phyloP scores from a whole-genome alignment of 192 early-diverging fungal species.

The Chytriomyces sp. region DNA sequence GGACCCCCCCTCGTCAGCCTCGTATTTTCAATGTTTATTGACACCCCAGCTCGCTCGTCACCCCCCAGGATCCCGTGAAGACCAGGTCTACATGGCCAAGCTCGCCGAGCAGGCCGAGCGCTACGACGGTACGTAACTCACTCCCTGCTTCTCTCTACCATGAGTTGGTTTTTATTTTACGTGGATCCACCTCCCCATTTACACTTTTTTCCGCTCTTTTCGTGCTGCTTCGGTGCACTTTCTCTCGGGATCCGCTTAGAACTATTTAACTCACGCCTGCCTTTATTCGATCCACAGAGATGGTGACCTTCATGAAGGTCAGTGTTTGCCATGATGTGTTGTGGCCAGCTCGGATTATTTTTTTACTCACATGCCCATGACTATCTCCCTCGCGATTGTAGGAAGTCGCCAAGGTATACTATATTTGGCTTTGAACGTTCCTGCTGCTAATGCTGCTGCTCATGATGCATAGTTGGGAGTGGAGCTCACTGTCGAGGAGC shows the following conservation, averaged over 20 bases:
- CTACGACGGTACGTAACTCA: constrained; percentile 84
- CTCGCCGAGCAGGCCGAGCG: constrained; percentile 98
- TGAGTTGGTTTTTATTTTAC: not conserved
- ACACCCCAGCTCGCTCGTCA: not conserved
- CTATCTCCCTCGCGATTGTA: constrained; percentile 23
- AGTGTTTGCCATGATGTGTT: not conserved
- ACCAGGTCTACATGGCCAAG: constrained; percentile 98
- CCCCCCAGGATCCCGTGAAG: constrained; percentile 48
- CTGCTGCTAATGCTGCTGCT: constrained; percentile 67
- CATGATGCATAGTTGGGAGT: constrained; percentile 75
- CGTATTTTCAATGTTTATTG: not conserved
- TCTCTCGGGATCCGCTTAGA: constrained; percentile 8
- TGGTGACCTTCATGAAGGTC: constrained; percentile 84
- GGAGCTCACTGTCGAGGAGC: constrained; percentile 97
- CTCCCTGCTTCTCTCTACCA: not conserved
- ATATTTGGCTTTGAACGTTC: not conserved
- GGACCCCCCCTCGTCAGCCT: too few species aligned
- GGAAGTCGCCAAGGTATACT: constrained; percentile 83
- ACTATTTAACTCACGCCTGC: constrained; percentile 29
- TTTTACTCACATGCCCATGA: not conserved
- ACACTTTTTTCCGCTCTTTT: constrained; percentile 14
- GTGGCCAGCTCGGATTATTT: constrained; percentile 11
- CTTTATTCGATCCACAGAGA: constrained; percentile 61
- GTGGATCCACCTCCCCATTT: not conserved
- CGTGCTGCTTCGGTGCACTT: constrained; percentile 2